These are phyloP conservation scores for Aspergillus haitiensis DNA, from an alignment of 495 filamentous ascomycete genomes.

Conservation along the genomic window DNA sequence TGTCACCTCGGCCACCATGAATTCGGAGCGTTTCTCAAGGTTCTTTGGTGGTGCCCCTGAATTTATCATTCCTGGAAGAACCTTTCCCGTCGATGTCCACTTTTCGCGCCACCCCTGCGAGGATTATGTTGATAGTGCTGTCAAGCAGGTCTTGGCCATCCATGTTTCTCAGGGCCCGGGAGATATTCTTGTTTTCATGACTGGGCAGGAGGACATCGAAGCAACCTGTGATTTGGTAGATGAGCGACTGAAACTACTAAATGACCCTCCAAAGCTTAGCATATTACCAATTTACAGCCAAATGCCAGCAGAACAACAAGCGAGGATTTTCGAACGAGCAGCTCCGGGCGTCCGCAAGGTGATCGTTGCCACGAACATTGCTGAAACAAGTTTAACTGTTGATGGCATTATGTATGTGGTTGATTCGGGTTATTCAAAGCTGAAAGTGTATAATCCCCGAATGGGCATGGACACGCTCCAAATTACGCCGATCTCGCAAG, in stretches of 20 bases:
- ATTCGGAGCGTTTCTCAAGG: conserved; percentile 89
- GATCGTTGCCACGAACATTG: conserved; percentile 98
- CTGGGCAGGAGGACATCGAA: conserved; percentile 98
- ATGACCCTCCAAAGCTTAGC: conserved; percentile 91
- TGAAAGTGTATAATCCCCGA: conserved; percentile 97
- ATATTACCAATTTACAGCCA: conserved; percentile 99
- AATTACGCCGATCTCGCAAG: conserved; percentile 97
- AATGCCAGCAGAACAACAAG: conserved; percentile 97
- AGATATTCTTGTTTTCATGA: conserved; percentile 99
- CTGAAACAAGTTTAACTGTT: conserved; percentile 96
- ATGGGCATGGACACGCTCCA: conserved; percentile 99
- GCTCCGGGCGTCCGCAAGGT: conserved; percentile 90
- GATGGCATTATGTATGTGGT: conserved; percentile 99
- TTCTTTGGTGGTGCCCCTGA: conserved; percentile 98
- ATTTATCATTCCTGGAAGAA: conserved; percentile 94
- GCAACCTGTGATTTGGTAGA: conserved; percentile 90
- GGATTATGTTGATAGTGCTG: conserved; percentile 96
- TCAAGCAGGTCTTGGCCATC: conserved; percentile 95
- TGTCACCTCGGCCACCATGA: conserved; percentile 99
- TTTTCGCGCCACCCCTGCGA: conserved; percentile 94
- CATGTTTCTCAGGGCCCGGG: conserved; percentile 89
- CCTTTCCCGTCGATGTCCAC: conserved; percentile 96
- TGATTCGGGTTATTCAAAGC: conserved; percentile 91
- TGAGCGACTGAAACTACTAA: conserved; percentile 85
- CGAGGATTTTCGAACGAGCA: conserved; percentile 94